Conservation (phyloP, 306 rosid species). For the Nissolia schottii region DNA sequence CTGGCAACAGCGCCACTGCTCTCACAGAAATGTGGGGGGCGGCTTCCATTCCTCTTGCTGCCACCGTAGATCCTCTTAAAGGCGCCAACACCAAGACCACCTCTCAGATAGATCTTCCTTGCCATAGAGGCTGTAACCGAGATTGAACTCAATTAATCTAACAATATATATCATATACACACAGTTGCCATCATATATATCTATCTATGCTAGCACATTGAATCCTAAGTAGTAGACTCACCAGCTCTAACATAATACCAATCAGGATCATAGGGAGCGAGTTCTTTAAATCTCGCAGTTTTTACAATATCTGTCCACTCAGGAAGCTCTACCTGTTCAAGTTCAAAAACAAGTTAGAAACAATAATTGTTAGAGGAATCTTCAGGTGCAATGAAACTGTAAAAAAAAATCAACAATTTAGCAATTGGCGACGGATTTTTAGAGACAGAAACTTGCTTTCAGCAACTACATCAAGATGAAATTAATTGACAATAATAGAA, state of each 20-base stretch:
- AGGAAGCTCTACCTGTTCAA: slow-evolving; percentile 52
- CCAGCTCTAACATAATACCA: slow-evolving; percentile 62
- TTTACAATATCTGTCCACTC: slow-evolving; percentile 58
- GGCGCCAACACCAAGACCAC: slow-evolving; percentile 58
- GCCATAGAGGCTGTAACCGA: slow-evolving; percentile 49
- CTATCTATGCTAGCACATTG: background rate
- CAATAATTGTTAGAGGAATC: background rate
- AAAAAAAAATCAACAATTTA: background rate
- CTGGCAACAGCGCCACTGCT: slow-evolving; percentile 57
- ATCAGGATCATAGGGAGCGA: slow-evolving; percentile 63
- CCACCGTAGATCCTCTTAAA: slow-evolving; percentile 55
- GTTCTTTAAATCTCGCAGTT: slow-evolving; percentile 53
- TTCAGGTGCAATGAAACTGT: background rate
- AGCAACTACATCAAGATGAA: background rate
- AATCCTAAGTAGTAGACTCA: background rate
- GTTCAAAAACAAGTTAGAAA: background rate
- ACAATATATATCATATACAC: background rate
- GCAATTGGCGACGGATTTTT: background rate
- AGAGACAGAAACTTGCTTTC: background rate
- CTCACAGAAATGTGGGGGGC: slow-evolving; percentile 53
- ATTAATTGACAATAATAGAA: background rate
- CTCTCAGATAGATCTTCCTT: slow-evolving; percentile 56
- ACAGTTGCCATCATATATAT: background rate
- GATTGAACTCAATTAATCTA: background rate
- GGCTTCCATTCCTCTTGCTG: slow-evolving; percentile 54